These are phyloP conservation scores for Diaporthe vaccinii DNA, from an alignment of 2,329 filamentous ascomycete genomes.

Conservation along the genomic window DNA sequence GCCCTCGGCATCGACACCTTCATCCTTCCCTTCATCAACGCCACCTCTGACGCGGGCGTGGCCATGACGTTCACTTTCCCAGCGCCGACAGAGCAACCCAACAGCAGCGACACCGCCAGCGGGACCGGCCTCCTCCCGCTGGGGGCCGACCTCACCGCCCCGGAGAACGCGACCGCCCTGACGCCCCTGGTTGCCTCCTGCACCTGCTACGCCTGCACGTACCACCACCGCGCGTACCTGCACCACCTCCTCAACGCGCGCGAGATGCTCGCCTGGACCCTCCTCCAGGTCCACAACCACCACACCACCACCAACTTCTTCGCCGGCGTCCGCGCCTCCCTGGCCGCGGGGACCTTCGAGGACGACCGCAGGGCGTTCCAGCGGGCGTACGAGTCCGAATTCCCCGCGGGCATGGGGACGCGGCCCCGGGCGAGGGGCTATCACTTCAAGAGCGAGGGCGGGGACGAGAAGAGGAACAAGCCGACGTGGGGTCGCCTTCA, in stretches of 20 bases:
- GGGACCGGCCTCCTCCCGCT: slow-evolving; percentile 61
- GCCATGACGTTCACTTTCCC: slow-evolving; percentile 86
- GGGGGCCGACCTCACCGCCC: slow-evolving; percentile 83
- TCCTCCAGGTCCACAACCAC: slow-evolving; percentile 94
- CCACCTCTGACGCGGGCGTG: slow-evolving; percentile 85
- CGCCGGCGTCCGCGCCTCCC: slow-evolving; percentile 73
- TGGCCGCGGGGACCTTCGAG: slow-evolving; percentile 74
- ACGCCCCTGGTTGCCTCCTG: slow-evolving; percentile 75
- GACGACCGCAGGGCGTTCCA: slow-evolving; percentile 59
- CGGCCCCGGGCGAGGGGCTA: slow-evolving; percentile 87
- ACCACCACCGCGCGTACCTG: slow-evolving; percentile 88
- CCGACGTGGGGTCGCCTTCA: slow-evolving; percentile 73
- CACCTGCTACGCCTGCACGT: slow-evolving; percentile 84
- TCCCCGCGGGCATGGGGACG: slow-evolving; percentile 82
- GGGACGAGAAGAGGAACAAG: slow-evolving; percentile 76
- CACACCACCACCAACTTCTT: slow-evolving; percentile 82
- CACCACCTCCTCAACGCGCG: slow-evolving; percentile 90
- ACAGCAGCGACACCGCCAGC: background rate
- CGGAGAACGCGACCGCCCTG: slow-evolving; percentile 72
- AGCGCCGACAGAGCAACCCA: slow-evolving; percentile 44
- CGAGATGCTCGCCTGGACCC: slow-evolving; percentile 96
- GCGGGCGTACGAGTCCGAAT: slow-evolving; percentile 73
- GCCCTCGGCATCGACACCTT: slow-evolving; percentile 84
- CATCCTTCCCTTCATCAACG: slow-evolving; percentile 80
- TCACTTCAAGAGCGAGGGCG: slow-evolving; percentile 79